Conservation (phyloP, 228 moss, liverwort and hornwort species). For the Sphagnum magellanicum region DNA sequence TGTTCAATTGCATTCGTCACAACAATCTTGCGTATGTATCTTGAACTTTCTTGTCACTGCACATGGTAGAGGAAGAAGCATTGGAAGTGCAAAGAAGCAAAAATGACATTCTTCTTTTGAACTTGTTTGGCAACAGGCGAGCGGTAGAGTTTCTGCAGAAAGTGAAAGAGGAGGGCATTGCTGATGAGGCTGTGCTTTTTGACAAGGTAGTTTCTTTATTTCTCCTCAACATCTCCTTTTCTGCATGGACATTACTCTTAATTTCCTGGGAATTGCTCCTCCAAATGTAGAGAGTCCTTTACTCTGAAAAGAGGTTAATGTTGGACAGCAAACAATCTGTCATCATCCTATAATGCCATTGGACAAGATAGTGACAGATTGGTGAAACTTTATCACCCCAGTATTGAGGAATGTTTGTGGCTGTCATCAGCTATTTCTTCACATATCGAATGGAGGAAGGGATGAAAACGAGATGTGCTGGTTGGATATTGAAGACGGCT, state of each 20-base stretch:
- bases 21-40: constrained; percentile 11
- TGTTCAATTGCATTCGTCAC: constrained; percentile 13
- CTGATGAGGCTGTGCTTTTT: constrained; percentile 11
- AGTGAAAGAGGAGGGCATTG: constrained; percentile 8
- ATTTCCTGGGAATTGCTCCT: too few relatives aligned
- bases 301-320: too few relatives aligned
- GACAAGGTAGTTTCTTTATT: constrained; percentile 13
- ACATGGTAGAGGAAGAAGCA: background rate
- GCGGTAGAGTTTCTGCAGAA: constrained; percentile 18
- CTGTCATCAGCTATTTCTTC: constrained; percentile 16
- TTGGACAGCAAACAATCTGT: too few relatives aligned
- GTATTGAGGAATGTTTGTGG: too few relatives aligned
- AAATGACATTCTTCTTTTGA: background rate
- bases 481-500: constrained; percentile 9
- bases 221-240: background rate
- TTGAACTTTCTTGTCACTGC: background rate
- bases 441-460: constrained; percentile 6
- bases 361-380: too few relatives aligned
- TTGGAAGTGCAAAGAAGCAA: background rate
- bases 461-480: constrained; percentile 1
- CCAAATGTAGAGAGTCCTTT: too few relatives aligned
- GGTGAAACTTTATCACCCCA: too few relatives aligned
- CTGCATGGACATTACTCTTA: too few relatives aligned
- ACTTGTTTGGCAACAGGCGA: constrained; percentile 2
- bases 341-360: too few relatives aligned